Conservation (phyloP, 495 filamentous ascomycete species). For the Darksidea phi region DNA sequence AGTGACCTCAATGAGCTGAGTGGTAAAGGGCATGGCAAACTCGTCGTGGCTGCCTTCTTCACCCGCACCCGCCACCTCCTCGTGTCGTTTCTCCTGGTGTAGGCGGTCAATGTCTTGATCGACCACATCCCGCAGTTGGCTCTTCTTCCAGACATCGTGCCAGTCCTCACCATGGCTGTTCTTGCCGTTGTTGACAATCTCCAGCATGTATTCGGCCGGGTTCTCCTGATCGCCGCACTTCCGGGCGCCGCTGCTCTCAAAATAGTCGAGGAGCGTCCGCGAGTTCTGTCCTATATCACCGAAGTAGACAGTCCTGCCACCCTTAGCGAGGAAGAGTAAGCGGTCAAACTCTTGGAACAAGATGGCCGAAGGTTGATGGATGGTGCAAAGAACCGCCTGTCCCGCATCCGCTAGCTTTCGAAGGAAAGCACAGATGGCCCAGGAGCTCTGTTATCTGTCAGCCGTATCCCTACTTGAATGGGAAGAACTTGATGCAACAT, state of each 20-base stretch:
- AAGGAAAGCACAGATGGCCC: slow-evolving; percentile 66
- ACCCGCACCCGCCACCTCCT: slow-evolving; percentile 38
- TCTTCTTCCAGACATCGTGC: slow-evolving; percentile 45
- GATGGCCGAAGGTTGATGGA: slow-evolving; percentile 86
- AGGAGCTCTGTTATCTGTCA: slow-evolving; percentile 6
- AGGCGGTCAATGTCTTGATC: slow-evolving; percentile 61
- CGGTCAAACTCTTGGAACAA: slow-evolving; percentile 88
- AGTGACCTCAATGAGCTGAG: slow-evolving; percentile 55
- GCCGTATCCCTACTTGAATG: neutral
- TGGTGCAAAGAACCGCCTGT: slow-evolving; percentile 85
- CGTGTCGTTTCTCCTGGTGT: slow-evolving; percentile 12
- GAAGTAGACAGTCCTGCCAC: slow-evolving; percentile 84
- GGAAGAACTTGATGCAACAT: neutral
- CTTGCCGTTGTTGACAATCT: slow-evolving; percentile 40
- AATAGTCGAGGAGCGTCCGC: slow-evolving; percentile 67
- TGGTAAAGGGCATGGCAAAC: slow-evolving; percentile 40
- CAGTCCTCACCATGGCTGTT: slow-evolving; percentile 12
- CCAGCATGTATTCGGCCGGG: slow-evolving; percentile 94
- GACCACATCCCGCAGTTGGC: slow-evolving; percentile 32
- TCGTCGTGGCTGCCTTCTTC: slow-evolving; percentile 32
- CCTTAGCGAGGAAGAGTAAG: slow-evolving; percentile 72
- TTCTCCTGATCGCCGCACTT: slow-evolving; percentile 71
- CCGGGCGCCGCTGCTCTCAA: slow-evolving; percentile 71
- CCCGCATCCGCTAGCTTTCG: slow-evolving; percentile 76
- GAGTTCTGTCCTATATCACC: slow-evolving; percentile 83